These are phyloP conservation scores for Linnemannia exigua DNA, from an alignment of 192 early-diverging fungal genomes.

Conservation along the genomic window DNA sequence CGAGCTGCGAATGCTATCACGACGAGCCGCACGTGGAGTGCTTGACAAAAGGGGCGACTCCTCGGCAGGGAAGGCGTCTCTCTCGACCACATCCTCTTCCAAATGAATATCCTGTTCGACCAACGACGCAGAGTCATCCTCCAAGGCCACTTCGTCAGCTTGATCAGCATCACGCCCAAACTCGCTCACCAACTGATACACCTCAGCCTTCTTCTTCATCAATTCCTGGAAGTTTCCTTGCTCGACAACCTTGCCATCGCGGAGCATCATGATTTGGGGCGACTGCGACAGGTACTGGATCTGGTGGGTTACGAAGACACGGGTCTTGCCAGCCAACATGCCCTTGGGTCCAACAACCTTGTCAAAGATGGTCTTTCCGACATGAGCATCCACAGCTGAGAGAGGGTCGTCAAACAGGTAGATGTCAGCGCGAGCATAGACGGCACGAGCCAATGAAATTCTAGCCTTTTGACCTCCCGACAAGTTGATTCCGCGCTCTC, in stretches of 20 bases:
- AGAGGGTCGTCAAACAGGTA: constrained; percentile 67
- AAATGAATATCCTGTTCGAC: constrained; percentile 29
- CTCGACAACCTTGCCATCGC: constrained; percentile 78
- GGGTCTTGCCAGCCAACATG: constrained; percentile 80
- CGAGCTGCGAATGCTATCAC: constrained; percentile 15
- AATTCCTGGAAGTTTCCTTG: constrained; percentile 77
- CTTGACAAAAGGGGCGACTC: constrained; percentile 26
- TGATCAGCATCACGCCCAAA: constrained; percentile 69
- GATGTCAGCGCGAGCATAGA: constrained; percentile 89
- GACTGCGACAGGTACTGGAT: constrained; percentile 81
- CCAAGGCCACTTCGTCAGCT: not conserved
- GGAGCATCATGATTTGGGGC: constrained; percentile 79
- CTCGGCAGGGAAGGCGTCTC: constrained; percentile 33
- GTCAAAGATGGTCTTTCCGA: constrained; percentile 81
- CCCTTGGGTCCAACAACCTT: constrained; percentile 91
- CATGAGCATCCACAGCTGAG: constrained; percentile 76
- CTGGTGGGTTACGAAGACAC: constrained; percentile 87
- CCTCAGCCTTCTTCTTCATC: constrained; percentile 71
- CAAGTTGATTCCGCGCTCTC: constrained; percentile 91
- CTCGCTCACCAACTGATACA: constrained; percentile 80
- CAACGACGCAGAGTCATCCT: constrained; percentile 23
- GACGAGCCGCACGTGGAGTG: constrained; percentile 36
- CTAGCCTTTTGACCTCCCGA: constrained; percentile 95
- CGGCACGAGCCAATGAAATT: constrained; percentile 77
- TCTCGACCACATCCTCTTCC: constrained; percentile 37